Evolutionary conservation across 257 asterid genomes (phyloP).

Genomic region (Nicotiana otophora): DNA sequence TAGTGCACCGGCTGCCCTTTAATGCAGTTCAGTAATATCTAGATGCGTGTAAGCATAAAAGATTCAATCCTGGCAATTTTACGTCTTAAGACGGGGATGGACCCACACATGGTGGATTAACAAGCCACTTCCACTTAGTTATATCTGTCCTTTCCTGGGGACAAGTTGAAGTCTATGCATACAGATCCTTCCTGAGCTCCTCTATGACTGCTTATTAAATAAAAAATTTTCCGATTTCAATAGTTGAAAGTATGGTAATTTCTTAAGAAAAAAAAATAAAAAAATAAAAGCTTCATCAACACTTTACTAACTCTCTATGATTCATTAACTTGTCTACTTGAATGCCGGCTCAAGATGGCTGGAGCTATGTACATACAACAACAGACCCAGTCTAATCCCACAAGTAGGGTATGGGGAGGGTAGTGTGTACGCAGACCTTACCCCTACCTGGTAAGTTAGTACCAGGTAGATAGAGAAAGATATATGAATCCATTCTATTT

Average conservation of each 20-base stretch:
- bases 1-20: no score
- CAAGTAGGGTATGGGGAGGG: no score
- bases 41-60: background rate
- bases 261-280: background rate
- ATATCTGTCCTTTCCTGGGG: background rate
- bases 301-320: background rate
- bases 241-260: background rate
- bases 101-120: background rate
- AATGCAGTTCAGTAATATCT: background rate
- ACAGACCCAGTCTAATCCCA: no score
- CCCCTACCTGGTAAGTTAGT: no score
- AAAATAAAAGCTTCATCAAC: background rate
- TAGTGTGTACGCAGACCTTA: no score
- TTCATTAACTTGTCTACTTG: conserved; percentile 2
- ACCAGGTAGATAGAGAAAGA: background rate
- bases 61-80: background rate
- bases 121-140: background rate
- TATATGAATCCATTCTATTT: background rate
- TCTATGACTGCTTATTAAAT: background rate
- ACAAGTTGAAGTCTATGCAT: background rate
- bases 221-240: background rate
- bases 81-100: background rate
- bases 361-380: background rate
- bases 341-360: background rate
- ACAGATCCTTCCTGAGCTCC: background rate